Percentiles rank a stretch among this genome's conserved stretches.
Evolutionary conservation across 148 eudicot species (phyloP).

Genomic region (Chenopodium formosanum): DNA sequence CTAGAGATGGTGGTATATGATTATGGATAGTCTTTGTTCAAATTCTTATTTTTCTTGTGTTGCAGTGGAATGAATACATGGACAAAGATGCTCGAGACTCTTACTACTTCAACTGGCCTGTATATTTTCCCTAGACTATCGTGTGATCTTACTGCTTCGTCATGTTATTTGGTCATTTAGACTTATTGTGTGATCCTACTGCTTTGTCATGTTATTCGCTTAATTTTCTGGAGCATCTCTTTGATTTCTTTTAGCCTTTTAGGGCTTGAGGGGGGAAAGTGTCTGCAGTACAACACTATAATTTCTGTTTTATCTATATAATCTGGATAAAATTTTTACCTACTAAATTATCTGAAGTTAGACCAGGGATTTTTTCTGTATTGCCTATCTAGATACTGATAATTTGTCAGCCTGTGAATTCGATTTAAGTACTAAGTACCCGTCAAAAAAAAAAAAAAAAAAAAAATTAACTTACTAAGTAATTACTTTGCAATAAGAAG

Average conservation of each 20-base stretch:
- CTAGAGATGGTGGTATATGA: not conserved
- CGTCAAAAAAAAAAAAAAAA: too few relatives aligned
- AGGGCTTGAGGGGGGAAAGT: not conserved
- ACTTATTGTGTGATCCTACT: not conserved
- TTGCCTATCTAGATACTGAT: not conserved
- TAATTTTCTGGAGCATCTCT: not conserved
- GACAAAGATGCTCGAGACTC: conserved; percentile 58
- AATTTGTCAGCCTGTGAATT: not conserved
- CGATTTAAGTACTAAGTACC: not conserved
- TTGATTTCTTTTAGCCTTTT: not conserved
- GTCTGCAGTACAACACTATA: not conserved
- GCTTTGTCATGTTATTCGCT: not conserved
- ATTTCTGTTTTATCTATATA: not conserved
- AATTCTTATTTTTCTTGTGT: conserved; percentile 15
- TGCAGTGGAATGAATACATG: conserved; percentile 84
- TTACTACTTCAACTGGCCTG: conserved; percentile 92
- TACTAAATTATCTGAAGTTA: not conserved
- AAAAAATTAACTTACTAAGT: too few relatives aligned
- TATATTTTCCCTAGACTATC: conserved; percentile 47
- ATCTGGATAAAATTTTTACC: not conserved
- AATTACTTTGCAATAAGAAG: too few relatives aligned
- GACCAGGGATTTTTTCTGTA: not conserved
- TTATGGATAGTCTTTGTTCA: not conserved
- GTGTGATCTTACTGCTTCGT: not conserved
- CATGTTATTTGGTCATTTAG: not conserved